phyloP scores from a whole-genome alignment of 2,329 filamentous ascomycete species.

The Claviceps lovelessii region DNA sequence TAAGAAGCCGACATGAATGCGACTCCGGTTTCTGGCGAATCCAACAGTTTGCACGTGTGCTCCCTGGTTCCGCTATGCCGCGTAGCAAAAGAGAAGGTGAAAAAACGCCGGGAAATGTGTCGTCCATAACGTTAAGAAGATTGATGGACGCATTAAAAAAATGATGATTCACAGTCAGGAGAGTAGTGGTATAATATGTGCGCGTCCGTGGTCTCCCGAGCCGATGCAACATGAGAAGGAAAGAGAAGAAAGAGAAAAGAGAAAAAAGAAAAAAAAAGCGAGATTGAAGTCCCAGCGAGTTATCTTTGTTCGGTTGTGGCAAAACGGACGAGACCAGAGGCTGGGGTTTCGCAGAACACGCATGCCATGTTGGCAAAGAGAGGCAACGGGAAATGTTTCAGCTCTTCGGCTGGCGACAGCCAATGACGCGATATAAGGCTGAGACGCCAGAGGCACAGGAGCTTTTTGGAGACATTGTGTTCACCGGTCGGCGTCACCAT shows the following conservation, averaged over 20 bases:
- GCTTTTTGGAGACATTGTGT: not conserved
- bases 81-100: not conserved
- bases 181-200: slow-evolving; percentile 3
- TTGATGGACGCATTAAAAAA: not conserved
- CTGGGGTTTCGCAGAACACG: not conserved
- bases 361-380: not conserved
- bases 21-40: not conserved
- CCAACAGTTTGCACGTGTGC: not conserved
- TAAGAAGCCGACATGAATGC: not conserved
- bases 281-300: not conserved
- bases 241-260: not conserved
- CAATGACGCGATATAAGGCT: not conserved
- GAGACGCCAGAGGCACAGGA: not conserved
- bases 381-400: not conserved
- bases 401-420: not conserved
- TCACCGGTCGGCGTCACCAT: slow-evolving; percentile 24
- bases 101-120: slow-evolving; percentile 7
- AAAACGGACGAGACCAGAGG: not conserved
- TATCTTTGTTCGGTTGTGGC: not conserved
- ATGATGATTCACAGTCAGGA: not conserved
- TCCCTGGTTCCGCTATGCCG: slow-evolving; percentile 1
- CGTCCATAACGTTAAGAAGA: slow-evolving; percentile 1
- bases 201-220: slow-evolving; percentile 3
- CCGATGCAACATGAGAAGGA: slow-evolving; percentile 3
- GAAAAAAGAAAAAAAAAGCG: not conserved